phyloP scores from a whole-genome alignment of 2,329 filamentous ascomycete genomes.

The Septoria linicola region DNA sequence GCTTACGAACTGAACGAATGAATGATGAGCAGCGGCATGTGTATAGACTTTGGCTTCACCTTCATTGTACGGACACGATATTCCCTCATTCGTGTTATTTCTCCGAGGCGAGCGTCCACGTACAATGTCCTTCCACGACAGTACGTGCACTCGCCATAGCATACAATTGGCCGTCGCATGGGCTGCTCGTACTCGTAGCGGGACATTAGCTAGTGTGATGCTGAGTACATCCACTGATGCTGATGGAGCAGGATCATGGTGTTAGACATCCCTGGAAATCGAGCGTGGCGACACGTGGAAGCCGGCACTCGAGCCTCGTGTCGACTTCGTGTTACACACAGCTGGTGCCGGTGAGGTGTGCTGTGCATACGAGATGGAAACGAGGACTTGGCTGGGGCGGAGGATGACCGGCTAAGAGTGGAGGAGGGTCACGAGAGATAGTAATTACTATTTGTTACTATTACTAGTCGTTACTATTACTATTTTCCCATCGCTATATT shows the following conservation, averaged over 20 bases:
- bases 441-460: no score
- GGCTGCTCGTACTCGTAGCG: conserved; percentile 10
- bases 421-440: no score
- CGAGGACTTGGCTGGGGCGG: neutral
- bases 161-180: neutral
- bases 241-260: no score
- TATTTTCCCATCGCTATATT: no score
- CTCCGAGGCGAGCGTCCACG: no score
- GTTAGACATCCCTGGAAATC: neutral
- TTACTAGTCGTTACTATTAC: no score
- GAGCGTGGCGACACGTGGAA: neutral
- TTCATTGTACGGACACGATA: neutral
- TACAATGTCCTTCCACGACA: no score
- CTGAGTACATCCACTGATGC: neutral
- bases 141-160: neutral
- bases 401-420: neutral
- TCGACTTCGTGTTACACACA: neutral
- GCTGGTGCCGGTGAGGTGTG: neutral
- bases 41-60: neutral
- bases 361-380: conserved; percentile 4
- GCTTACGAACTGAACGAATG: neutral
- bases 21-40: conserved; percentile 6
- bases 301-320: neutral
- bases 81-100: neutral
- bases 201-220: conserved; percentile 8